These are phyloP conservation scores for Eucalyptus leucophloia DNA, from an alignment of 345 rosid species.

Conservation along the genomic window DNA sequence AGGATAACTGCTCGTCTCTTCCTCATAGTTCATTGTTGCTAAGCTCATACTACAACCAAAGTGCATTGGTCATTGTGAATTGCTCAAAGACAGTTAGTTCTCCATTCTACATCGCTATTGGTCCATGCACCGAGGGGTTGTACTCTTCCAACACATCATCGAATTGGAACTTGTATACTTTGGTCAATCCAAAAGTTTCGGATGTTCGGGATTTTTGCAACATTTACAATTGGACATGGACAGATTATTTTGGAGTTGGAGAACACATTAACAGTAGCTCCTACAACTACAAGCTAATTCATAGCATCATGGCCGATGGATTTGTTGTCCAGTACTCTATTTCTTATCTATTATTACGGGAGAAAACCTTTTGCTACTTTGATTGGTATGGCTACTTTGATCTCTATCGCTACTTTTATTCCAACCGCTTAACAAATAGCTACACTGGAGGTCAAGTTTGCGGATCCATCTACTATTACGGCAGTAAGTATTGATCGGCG, in stretches of 20 bases:
- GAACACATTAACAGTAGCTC: background rate
- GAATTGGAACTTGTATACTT: background rate
- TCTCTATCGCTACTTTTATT: background rate
- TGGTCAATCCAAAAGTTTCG: background rate
- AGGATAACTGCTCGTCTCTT: background rate
- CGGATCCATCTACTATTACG: accelerated
- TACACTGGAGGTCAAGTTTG: accelerated
- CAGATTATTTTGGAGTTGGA: background rate
- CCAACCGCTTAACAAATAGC: accelerated
- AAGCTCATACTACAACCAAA: accelerated
- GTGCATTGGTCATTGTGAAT: accelerated
- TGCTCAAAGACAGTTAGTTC: background rate
- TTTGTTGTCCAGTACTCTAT: accelerated
- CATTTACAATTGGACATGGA: background rate
- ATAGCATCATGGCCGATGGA: background rate
- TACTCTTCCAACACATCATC: background rate
- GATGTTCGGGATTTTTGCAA: background rate
- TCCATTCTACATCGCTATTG: accelerated
- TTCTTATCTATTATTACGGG: accelerated
- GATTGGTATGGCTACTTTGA: background rate
- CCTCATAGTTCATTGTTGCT: accelerated
- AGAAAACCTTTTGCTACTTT: background rate
- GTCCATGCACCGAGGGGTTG: background rate
- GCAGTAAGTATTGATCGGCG: background rate
- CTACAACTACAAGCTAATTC: background rate